Base-by-base conservation (phyloP, 129 eudicot species). In the Helianthus tuberosus region DNA sequence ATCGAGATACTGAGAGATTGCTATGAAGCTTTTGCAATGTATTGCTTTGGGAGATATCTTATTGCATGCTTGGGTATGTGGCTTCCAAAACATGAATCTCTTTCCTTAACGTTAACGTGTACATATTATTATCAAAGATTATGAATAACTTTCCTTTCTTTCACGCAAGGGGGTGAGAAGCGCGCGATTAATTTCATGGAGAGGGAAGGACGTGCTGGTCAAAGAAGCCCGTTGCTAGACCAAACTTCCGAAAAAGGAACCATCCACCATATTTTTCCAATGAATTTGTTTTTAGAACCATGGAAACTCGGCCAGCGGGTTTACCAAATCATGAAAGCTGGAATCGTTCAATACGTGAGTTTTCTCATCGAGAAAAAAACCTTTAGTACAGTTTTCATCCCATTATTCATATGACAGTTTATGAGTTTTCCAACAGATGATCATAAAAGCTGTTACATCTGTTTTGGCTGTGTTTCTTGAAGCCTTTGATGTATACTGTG, bases 1-100 rank as follows among this genome's bases (percentile, higher is more conserved):
- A 84, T 91, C 51, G 97, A 77, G 82, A 95, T 95, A 64, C 84
- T 91, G 20, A 90, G 99, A 58, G 97, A 95, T 79, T 87, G 96
- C 86, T 95, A 95, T 71, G 99, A 95, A 85, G 84, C 99, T 69
- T 95, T 95, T 84, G 99, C 99, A 6, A 95, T 95, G 99, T 95
- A 95, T 77, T 95, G 97, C 84, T 95, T 95, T 83, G 97, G 97
- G 73, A 95, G 99, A 82, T 95, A 95, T 76, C 96, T 95, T 60
- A 81, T 95, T 64, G 99, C 99, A 72, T 91, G 97, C 78, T 87
- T 95, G 77, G 99, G 97, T 95, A 91, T 67, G 88, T 71, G 20
- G 47, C 73, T 38, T 68, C 44, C 50, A 58, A 50, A 50, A 1
- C 15, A 11, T 68, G 14, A n/a, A 17, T 16, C 17, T 15, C 13